These are phyloP conservation scores for Trametes sanguinea DNA, from an alignment of 768 basidiomycete species.

Conservation along the genomic window DNA sequence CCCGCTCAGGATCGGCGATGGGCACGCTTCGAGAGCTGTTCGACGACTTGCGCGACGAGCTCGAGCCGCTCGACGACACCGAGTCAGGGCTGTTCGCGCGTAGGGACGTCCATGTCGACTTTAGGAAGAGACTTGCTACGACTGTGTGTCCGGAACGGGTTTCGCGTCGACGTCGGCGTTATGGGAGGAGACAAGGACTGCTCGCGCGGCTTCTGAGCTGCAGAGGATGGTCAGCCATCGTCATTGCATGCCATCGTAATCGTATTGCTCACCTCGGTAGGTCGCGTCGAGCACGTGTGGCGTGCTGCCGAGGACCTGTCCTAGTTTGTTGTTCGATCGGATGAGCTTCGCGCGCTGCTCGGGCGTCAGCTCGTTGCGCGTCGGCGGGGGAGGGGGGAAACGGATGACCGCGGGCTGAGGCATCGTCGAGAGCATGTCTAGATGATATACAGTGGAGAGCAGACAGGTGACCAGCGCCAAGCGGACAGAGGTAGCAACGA, in stretches of 20 bases:
- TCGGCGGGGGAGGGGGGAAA: conserved; percentile 53
- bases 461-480: background rate
- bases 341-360: conserved; percentile 57
- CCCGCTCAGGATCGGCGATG: conserved; percentile 12
- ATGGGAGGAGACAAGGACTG: background rate
- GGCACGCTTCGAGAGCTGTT: conserved; percentile 3
- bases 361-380: conserved; percentile 53
- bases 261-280: conserved; percentile 10
- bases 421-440: background rate
- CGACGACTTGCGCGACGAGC: conserved; percentile 16
- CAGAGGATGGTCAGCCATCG: background rate
- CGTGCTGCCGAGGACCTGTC: conserved; percentile 56
- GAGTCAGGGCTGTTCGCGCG: conserved; percentile 22
- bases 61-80: conserved; percentile 11
- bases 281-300: conserved; percentile 54
- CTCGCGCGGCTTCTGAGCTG: background rate
- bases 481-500: background rate
- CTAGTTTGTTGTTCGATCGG: conserved; percentile 60
- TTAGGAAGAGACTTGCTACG: conserved; percentile 22
- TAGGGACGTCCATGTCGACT: conserved; percentile 6
- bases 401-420: conserved; percentile 23
- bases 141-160: conserved; percentile 13
- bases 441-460: background rate
- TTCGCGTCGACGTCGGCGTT: conserved; percentile 9
- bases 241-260: background rate